Percentiles rank a stretch among this genome's conserved stretches.
phyloP scores from a whole-genome alignment of 768 basidiomycete species.

The Pilatotrama ljubarskyi region DNA sequence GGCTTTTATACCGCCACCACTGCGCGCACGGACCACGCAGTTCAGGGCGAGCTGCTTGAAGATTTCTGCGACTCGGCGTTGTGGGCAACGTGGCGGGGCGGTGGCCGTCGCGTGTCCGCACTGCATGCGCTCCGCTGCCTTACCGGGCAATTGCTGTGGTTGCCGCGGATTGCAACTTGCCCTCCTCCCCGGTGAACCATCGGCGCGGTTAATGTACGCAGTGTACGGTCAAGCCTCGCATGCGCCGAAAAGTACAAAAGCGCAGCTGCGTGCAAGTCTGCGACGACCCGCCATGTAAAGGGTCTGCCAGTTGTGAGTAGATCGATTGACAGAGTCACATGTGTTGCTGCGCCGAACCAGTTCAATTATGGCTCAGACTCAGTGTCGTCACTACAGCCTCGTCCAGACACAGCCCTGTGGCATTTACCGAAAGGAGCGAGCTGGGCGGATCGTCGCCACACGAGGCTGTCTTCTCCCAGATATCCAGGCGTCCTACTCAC shows the following conservation, averaged over 20 bases:
- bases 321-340: background rate
- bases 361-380: background rate
- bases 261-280: background rate
- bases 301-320: background rate
- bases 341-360: conserved; percentile 2
- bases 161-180: background rate
- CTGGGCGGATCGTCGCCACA: conserved; percentile 9
- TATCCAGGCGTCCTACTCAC: background rate
- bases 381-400: conserved; percentile 2
- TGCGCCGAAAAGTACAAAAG: too few species aligned
- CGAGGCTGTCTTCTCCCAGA: background rate
- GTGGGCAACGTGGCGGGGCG: background rate
- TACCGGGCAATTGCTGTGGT: background rate
- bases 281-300: background rate
- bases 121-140: conserved; percentile 1
- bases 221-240: too few species aligned
- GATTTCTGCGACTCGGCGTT: background rate
- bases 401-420: conserved; percentile 1
- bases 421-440: background rate
- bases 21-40: conserved; percentile 24
- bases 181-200: background rate
- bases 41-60: conserved; percentile 16
- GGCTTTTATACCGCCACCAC: background rate
- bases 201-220: too few species aligned
- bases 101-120: background rate